These are phyloP conservation scores for Orbilia brochopaga DNA, from an alignment of 2,329 filamentous ascomycete genomes.

Conservation along the genomic window DNA sequence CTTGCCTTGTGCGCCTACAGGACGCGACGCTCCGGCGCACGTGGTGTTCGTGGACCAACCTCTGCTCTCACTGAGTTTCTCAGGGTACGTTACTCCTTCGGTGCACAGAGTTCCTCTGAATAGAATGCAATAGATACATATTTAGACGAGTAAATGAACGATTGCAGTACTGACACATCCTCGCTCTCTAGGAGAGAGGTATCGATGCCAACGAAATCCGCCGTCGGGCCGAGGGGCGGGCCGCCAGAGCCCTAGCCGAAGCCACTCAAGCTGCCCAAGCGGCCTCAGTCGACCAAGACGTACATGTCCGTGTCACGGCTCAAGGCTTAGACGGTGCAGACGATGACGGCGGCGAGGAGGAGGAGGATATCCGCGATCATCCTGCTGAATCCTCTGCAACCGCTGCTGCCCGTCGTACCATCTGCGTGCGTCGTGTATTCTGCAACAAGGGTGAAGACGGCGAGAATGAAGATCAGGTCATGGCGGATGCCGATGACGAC, in stretches of 20 bases:
- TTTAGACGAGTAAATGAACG: no score
- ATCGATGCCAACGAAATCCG: conserved; percentile 53
- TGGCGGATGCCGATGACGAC: no score
- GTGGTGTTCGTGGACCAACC: conserved; percentile 49
- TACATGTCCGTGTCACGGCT: no score
- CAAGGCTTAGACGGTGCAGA: conserved; percentile 1
- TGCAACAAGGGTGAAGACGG: conserved; percentile 16
- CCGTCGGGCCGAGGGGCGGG: background rate
- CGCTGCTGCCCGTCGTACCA: conserved; percentile 14
- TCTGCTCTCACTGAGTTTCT: conserved; percentile 55
- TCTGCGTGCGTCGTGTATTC: background rate
- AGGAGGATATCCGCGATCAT: conserved; percentile 17
- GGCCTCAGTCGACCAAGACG: conserved; percentile 4
- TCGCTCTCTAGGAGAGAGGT: conserved; percentile 50
- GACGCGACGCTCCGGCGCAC: conserved; percentile 5
- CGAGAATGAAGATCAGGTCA: conserved; percentile 16
- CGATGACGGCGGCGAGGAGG: conserved; percentile 10
- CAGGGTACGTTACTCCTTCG: conserved; percentile 40
- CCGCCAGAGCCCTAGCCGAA: background rate
- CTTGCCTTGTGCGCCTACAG: conserved; percentile 7
- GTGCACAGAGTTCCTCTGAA: background rate
- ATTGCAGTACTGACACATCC: background rate
- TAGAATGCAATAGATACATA: no score
- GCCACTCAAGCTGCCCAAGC: conserved; percentile 3
- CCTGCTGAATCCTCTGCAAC: conserved; percentile 37